These are phyloP conservation scores for Talaromyces islandicus DNA, from an alignment of 2,329 filamentous ascomycete genomes.

Conservation along the genomic window DNA sequence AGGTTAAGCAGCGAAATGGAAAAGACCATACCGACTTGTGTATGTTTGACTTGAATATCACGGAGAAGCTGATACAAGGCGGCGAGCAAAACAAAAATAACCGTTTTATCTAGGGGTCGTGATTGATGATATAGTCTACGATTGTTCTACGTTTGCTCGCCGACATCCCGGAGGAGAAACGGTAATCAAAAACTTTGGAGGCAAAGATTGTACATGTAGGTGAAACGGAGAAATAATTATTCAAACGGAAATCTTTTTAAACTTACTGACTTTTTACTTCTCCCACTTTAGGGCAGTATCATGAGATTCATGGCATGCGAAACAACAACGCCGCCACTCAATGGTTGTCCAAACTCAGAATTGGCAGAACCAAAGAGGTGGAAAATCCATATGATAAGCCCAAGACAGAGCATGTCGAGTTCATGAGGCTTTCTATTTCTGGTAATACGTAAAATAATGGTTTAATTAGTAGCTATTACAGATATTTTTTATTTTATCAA, in stretches of 20 bases:
- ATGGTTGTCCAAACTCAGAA: constrained; percentile 10
- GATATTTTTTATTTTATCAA: background rate
- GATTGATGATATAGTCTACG: constrained; percentile 24
- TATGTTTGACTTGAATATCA: background rate
- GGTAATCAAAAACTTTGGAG: constrained; percentile 23
- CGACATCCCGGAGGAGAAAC: constrained; percentile 24
- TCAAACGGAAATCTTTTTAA: background rate
- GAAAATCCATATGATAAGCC: constrained; percentile 17
- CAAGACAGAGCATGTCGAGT: background rate
- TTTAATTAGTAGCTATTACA: too few relatives aligned
- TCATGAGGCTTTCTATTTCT: background rate
- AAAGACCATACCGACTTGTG: background rate
- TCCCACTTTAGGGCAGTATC: constrained; percentile 1
- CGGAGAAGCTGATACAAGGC: too few relatives aligned
- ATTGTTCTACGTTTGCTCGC: constrained; percentile 21
- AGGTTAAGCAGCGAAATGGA: background rate
- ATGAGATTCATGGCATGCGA: constrained; percentile 17
- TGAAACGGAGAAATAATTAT: constrained; percentile 4
- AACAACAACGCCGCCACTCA: constrained; percentile 14
- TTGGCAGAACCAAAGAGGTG: constrained; percentile 18
- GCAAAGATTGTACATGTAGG: constrained; percentile 28
- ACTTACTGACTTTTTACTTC: constrained; percentile 13
- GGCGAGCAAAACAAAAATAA: background rate
- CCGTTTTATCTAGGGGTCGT: constrained; percentile 19
- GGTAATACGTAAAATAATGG: background rate